Evolutionary conservation across 345 rosid genomes (phyloP).

Genomic region (Luvunga scandens): DNA sequence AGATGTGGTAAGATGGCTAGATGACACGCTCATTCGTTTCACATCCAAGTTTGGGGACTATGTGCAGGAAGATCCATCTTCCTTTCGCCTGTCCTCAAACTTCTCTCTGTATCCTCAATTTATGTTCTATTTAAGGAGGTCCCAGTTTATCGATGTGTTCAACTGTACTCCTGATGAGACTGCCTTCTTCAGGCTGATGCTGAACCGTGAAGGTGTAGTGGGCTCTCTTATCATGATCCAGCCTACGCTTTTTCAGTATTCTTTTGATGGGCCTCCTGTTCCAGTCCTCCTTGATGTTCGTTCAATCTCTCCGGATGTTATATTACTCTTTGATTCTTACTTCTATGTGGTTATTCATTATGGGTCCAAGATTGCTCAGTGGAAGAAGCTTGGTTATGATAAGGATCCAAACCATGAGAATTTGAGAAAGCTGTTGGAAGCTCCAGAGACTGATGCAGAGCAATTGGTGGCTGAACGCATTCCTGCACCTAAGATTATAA

Average conservation of each 20-base stretch:
- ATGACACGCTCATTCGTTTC: slow-evolving; percentile 71
- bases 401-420: slow-evolving; percentile 83
- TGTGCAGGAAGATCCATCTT: slow-evolving; percentile 83
- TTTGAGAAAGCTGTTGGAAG: slow-evolving; percentile 78
- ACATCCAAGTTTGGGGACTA: slow-evolving; percentile 91
- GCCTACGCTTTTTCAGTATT: slow-evolving; percentile 85
- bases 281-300: slow-evolving; percentile 93
- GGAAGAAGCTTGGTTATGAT: slow-evolving; percentile 85
- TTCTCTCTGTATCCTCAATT: slow-evolving; percentile 96
- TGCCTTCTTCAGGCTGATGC: slow-evolving; percentile 77
- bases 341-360: slow-evolving; percentile 85
- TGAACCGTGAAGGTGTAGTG: slow-evolving; percentile 89
- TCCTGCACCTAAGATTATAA: slow-evolving; percentile 73
- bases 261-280: slow-evolving; percentile 91
- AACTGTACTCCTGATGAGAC: slow-evolving; percentile 90
- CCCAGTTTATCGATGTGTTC: slow-evolving; percentile 94
- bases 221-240: slow-evolving; percentile 93
- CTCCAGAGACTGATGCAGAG: slow-evolving; percentile 71
- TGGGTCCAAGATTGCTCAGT: slow-evolving; percentile 86
- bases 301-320: slow-evolving; percentile 68
- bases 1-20: slow-evolving; percentile 91
- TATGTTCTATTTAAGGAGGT: slow-evolving; percentile 91
- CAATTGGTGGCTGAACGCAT: slow-evolving; percentile 68
- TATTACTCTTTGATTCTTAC: slow-evolving; percentile 87
- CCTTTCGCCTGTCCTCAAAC: slow-evolving; percentile 80